Evolutionary conservation across 2,329 filamentous ascomycete genomes (phyloP), one percentile per base, ranked within the genome.

Genomic region (Lachnellula cervina): DNA sequence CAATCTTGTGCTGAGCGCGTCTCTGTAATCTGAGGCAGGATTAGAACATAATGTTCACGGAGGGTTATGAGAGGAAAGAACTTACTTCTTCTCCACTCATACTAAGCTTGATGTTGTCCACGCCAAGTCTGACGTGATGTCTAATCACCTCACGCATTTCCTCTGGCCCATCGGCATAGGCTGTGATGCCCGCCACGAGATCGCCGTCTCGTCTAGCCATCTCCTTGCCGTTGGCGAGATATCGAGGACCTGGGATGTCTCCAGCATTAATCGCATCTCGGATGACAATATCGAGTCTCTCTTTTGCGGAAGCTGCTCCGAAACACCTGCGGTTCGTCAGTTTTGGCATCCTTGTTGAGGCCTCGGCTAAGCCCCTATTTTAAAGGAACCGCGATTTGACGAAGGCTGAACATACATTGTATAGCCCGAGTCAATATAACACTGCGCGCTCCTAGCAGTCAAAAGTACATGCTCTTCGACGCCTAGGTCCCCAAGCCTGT

Each of bases 221-320:
- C 61, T 80, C 77, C 56, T 75, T 72, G 0, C 72, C 74, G 60
- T 79, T 80, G 1, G 76, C 75, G 0, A 79, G 68, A 52, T 71
- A 76, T 16, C 76, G 68, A 3, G 76, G 77, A 1, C 77, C 77
- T 1, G 76, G 74, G 5, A 79, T 72, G 51, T 74, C 67, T 0
- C 76, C 78, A 1, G 70, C 69, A 35, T 79, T 79, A 58, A 80
- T 79, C 0, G 73, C 75, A 60, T 79, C 71, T 32, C 76, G 66
- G 44, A 79, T 71, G 2, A 77, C 77, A 14, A 74, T 61, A 56
- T 79, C 77, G 1, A 65, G 56, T n/a, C 62, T 56, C 2, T 60
- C 55, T 28, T 64, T 61, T 4, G 63, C 63, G 1, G 63, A 61
- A 2, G 62, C 63, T 0, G 62, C 61, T 13, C 63, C 63, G 46